A percentile compares a stretch with the other conserved stretches of the same genome.
phyloP scores from a whole-genome alignment of 176 grass and related monocot genomes.

The Cymbopogon citratus region DNA sequence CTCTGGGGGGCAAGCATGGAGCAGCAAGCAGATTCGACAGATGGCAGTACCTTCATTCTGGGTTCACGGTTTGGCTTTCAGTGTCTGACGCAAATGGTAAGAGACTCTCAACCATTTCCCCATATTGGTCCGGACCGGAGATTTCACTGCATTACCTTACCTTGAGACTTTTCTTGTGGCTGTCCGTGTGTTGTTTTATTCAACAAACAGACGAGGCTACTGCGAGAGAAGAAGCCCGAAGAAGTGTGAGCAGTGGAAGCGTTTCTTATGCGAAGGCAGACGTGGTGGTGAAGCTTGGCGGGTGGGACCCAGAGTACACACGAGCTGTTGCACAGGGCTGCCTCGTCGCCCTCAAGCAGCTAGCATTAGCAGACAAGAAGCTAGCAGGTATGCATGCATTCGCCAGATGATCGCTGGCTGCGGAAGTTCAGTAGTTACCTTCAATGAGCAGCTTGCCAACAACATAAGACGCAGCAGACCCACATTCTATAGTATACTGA shows the following conservation, averaged over 20 bases:
- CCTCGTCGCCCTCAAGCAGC: slow-evolving; percentile 83
- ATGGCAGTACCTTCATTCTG: slow-evolving; percentile 76
- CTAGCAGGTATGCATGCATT: slow-evolving; percentile 51
- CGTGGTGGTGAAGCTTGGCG: slow-evolving; percentile 82
- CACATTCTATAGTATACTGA: background rate
- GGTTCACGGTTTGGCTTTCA: slow-evolving; percentile 83
- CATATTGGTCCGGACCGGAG: background rate
- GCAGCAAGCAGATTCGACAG: slow-evolving; percentile 76
- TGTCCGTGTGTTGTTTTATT: background rate
- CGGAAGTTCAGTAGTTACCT: background rate
- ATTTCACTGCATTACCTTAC: background rate
- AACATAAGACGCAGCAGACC: background rate
- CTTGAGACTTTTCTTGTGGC: no score
- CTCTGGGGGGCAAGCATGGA: slow-evolving; percentile 78
- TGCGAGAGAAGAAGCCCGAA: slow-evolving; percentile 74
- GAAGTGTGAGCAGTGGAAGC: slow-evolving; percentile 46
- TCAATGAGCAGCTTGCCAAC: background rate
- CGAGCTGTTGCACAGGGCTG: slow-evolving; percentile 81
- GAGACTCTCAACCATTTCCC: background rate
- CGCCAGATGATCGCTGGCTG: background rate
- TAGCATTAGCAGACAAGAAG: slow-evolving; percentile 75
- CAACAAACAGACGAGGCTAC: slow-evolving; percentile 62
- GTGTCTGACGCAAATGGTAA: slow-evolving; percentile 63
- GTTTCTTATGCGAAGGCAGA: slow-evolving; percentile 79
- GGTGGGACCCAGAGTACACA: slow-evolving; percentile 61